Evolutionary conservation across 176 grass and related monocot species (phyloP), one percentile per base, ranked within the genome.

Genomic region (Phoenix roebelenii): DNA sequence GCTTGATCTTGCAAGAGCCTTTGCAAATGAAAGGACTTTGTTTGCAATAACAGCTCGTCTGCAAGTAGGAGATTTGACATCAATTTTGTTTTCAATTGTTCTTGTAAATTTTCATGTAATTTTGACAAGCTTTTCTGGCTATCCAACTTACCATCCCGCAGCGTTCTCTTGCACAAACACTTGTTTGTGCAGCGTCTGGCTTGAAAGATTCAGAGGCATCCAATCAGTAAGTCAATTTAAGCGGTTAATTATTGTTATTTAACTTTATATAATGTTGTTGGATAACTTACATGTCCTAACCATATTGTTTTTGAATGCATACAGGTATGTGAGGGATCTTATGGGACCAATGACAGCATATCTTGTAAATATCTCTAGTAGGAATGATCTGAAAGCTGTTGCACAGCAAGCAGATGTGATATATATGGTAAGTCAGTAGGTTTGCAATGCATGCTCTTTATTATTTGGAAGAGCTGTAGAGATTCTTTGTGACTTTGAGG

Each of bases 141-240:
- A 55, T 57, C 72, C 35, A 44, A 44, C 35, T 14, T 44, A 44
- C 35, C 9, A 3, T 57, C 68, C 52, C 52, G 59, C 72, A 96
- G 92, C 85, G 92, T 66, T 87, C 92, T 80, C 87, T 97, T 75
- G 83, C 92, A 64, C 87, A 97, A 77, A 97, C 84, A 76, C 87
- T 97, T 76, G 78, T 85, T 26, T 85, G 81, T 83, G 83, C 86
- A 80, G 92, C 87, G 63, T 85, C 84, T 67, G 82, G 80, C 78
- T 76, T 88, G 65, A 91, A 97, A 80, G 92, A 91, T 88, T 76
- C 78, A 63, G 87, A 97, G 71, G 66, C 75, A 29, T 88, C 87
- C 61, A 76, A 74, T 57, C 92, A 88, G 92, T 97, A 81, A 85
- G 87, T 65, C 70, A 65, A 77, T 66, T 76, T 64, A 55, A 30